Conservation (phyloP, 2,329 filamentous ascomycete species). For the Xylariomycetidae sp. region DNA sequence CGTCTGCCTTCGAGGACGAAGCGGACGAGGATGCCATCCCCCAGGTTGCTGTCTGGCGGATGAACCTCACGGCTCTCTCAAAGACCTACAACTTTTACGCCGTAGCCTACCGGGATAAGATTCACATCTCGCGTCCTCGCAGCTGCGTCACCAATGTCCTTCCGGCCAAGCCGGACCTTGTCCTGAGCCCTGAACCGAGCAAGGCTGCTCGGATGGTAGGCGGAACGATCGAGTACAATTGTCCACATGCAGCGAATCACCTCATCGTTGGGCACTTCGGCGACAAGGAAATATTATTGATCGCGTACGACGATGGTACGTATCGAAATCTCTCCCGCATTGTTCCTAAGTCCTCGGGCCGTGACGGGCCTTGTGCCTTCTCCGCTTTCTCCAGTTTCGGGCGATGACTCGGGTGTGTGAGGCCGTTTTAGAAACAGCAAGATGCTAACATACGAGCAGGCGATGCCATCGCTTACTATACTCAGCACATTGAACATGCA, state of each 20-base stretch:
- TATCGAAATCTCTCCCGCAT: too few relatives aligned
- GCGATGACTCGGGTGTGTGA: too few relatives aligned
- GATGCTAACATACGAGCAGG: too few relatives aligned
- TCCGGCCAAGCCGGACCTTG: conserved; percentile 40
- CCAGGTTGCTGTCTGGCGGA: conserved; percentile 34
- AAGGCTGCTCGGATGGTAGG: conserved; percentile 32
- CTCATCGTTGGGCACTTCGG: conserved; percentile 65
- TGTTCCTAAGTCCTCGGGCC: too few relatives aligned
- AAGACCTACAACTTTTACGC: conserved; percentile 58
- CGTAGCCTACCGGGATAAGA: conserved; percentile 48
- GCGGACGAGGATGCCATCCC: conserved; percentile 14
- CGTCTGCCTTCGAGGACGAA: conserved; percentile 2
- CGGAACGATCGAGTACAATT: conserved; percentile 46
- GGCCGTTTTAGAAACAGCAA: too few relatives aligned
- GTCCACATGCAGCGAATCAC: conserved; percentile 62
- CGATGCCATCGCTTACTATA: conserved; percentile 67
- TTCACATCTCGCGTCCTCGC: conserved; percentile 51
- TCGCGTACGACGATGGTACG: conserved; percentile 68
- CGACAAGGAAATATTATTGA: conserved; percentile 60
- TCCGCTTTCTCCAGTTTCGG: too few relatives aligned
- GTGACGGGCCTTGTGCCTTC: too few relatives aligned
- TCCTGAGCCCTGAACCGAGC: conserved; percentile 40
- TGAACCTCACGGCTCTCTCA: conserved; percentile 54
- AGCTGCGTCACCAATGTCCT: conserved; percentile 42
- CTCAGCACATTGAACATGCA: conserved; percentile 38